phyloP scores from a whole-genome alignment of 805 yeast species.

The Priceomyces fermenticarens region DNA sequence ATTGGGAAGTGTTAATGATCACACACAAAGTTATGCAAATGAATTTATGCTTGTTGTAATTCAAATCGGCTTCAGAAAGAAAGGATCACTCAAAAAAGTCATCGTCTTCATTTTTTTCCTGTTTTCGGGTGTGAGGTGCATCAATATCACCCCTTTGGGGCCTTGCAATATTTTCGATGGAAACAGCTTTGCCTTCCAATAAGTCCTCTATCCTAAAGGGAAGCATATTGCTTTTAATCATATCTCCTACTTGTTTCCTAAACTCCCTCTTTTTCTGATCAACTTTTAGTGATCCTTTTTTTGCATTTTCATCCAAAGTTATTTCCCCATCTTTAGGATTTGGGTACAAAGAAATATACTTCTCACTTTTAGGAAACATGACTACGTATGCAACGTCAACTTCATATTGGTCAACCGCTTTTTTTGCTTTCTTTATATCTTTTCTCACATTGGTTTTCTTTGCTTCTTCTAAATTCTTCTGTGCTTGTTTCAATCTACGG shows the following conservation, averaged over 20 bases:
- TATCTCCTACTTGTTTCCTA: constrained; percentile 46
- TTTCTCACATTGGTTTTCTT: constrained; percentile 31
- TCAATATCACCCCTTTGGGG: constrained; percentile 30
- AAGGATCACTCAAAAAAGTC: constrained; percentile 42
- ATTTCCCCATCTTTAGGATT: constrained; percentile 24
- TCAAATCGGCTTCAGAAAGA: too few relatives aligned
- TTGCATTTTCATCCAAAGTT: constrained; percentile 31
- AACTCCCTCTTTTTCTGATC: constrained; percentile 44
- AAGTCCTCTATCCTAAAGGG: constrained; percentile 51
- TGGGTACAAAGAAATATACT: constrained; percentile 79
- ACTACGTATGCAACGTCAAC: constrained; percentile 72
- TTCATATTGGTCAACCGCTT: constrained; percentile 53
- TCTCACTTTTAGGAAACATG: constrained; percentile 73
- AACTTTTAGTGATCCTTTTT: constrained; percentile 40
- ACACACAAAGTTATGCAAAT: constrained; percentile 9
- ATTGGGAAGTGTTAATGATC: constrained; percentile 1
- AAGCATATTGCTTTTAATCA: constrained; percentile 51
- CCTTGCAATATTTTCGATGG: constrained; percentile 15
- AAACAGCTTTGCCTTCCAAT: constrained; percentile 35
- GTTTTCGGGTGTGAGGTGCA: constrained; percentile 37
- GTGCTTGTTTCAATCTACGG: constrained; percentile 60
- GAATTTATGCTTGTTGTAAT: too few relatives aligned
- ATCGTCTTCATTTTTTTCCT: constrained; percentile 27
- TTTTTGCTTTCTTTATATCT: constrained; percentile 43
- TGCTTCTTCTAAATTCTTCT: constrained; percentile 34